A percentile compares a stretch with the other conserved stretches of the same genome.
phyloP scores from a whole-genome alignment of 2,329 filamentous ascomycete species.

The Teratosphaeriaceae sp. region DNA sequence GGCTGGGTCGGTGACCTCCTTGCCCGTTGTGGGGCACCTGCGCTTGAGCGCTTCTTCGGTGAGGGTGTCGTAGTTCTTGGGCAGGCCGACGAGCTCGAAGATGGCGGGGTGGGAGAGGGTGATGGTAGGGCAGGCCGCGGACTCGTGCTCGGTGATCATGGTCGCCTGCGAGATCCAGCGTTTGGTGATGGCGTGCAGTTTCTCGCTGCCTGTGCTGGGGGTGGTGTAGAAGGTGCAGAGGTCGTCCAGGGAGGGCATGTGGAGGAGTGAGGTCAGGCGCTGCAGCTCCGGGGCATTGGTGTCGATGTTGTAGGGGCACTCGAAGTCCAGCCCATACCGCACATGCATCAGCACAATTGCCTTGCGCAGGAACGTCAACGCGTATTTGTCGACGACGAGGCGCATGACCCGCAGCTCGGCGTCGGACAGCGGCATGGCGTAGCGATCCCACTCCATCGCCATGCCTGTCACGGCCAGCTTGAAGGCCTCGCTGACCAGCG shows the following conservation, averaged over 20 bases:
- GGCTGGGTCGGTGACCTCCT: constrained; percentile 83
- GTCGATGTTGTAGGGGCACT: constrained; percentile 46
- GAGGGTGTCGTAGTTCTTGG: constrained; percentile 83
- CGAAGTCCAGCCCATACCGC: constrained; percentile 82
- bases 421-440: constrained; percentile 7
- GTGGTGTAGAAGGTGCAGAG: constrained; percentile 58
- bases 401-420: constrained; percentile 24
- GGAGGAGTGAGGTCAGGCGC: constrained; percentile 68
- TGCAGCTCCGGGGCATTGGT: constrained; percentile 56
- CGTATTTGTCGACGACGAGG: constrained; percentile 64
- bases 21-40: constrained; percentile 81
- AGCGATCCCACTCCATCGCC: constrained; percentile 9
- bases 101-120: constrained; percentile 76
- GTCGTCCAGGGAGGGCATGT: constrained; percentile 70
- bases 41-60: constrained; percentile 85
- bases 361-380: constrained; percentile 85
- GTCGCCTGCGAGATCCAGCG: constrained; percentile 66
- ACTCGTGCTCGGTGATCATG: constrained; percentile 19
- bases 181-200: constrained; percentile 45
- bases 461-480: constrained; percentile 10
- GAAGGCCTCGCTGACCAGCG: constrained; percentile 10
- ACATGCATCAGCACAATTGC: constrained; percentile 75
- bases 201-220: constrained; percentile 31
- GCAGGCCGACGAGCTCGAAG: constrained; percentile 87
- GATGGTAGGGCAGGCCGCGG: constrained; percentile 32